These are phyloP conservation scores for Podospora didyma DNA, from an alignment of 495 filamentous ascomycete genomes.

Conservation along the genomic window DNA sequence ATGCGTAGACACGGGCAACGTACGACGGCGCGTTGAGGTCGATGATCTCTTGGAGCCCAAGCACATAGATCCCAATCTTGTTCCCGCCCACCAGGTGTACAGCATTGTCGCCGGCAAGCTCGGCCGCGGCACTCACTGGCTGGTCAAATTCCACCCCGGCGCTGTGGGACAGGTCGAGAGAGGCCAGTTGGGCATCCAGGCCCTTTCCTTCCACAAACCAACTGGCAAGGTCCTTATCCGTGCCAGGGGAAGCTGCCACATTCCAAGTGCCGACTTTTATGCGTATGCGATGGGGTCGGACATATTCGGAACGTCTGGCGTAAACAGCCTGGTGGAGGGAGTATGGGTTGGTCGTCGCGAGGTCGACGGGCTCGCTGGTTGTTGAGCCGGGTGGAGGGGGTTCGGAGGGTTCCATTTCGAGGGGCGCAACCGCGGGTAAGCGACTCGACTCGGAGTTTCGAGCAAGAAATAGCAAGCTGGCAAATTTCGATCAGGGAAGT, in stretches of 20 bases:
- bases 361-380: conserved; percentile 32
- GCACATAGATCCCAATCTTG: conserved; percentile 81
- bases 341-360: conserved; percentile 31
- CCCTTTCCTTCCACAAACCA: conserved; percentile 84
- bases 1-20: conserved; percentile 58
- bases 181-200: conserved; percentile 55
- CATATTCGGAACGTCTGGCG: conserved; percentile 74
- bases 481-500: too few species aligned
- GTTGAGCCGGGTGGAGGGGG: conserved; percentile 25
- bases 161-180: conserved; percentile 40
- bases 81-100: conserved; percentile 41
- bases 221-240: conserved; percentile 76
- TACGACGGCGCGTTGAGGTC: conserved; percentile 67
- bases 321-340: conserved; percentile 55
- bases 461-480: too few species aligned
- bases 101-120: conserved; percentile 29
- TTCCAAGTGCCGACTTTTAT: conserved; percentile 96
- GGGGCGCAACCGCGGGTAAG: not conserved
- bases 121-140: conserved; percentile 10
- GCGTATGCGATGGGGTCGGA: conserved; percentile 60
- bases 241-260: conserved; percentile 75
- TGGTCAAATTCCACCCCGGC: conserved; percentile 13
- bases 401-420: conserved; percentile 28
- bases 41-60: conserved; percentile 89
- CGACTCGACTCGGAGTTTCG: not conserved